Conservation (phyloP, 441 rosid genomes). For the Melastoma candidum region DNA sequence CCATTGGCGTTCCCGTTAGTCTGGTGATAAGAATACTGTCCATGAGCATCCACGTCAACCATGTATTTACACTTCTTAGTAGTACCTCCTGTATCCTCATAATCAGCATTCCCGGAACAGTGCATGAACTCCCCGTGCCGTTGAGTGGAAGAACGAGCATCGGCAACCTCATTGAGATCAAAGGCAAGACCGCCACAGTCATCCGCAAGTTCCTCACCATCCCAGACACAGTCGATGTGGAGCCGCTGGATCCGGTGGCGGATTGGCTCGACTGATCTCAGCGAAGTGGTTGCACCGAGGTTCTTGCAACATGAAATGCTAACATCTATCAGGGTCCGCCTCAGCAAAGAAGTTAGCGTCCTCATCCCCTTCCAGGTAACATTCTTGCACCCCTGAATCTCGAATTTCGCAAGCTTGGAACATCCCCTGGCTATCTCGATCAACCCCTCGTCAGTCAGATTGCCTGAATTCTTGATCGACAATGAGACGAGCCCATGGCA, state of each 20-base stretch:
- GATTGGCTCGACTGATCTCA: slow-evolving; percentile 59
- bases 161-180: slow-evolving; percentile 19
- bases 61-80: slow-evolving; percentile 44
- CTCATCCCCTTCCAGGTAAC: slow-evolving; percentile 63
- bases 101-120: slow-evolving; percentile 7
- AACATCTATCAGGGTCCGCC: slow-evolving; percentile 45
- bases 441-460: slow-evolving; percentile 74
- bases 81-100: slow-evolving; percentile 20
- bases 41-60: slow-evolving; percentile 15
- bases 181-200: slow-evolving; percentile 4
- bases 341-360: slow-evolving; percentile 43
- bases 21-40: background rate
- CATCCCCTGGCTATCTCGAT: slow-evolving; percentile 83
- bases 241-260: slow-evolving; percentile 44
- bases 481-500: slow-evolving; percentile 49
- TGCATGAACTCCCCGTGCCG: background rate
- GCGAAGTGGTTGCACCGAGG: slow-evolving; percentile 42
- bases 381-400: slow-evolving; percentile 70
- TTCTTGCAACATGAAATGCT: slow-evolving; percentile 67
- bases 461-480: slow-evolving; percentile 50
- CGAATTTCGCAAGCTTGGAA: slow-evolving; percentile 45
- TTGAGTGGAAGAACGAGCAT: background rate
- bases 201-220: slow-evolving; percentile 13
- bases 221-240: slow-evolving; percentile 83
- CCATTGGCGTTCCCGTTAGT: slow-evolving; percentile 27